phyloP scores from a whole-genome alignment of 1,284 basidiomycete genomes.

The Omphalotus olearius region DNA sequence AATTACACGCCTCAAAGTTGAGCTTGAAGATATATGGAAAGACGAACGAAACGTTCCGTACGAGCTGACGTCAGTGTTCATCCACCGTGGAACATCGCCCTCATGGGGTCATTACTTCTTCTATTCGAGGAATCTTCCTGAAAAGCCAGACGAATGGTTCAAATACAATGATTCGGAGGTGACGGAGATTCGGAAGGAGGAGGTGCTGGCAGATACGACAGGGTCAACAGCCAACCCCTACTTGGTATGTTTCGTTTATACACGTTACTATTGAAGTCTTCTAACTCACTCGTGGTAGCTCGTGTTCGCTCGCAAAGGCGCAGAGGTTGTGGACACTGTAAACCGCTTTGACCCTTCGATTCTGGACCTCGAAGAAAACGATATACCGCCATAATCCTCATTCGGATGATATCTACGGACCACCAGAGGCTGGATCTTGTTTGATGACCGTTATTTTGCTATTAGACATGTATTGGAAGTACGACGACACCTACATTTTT shows the following conservation, averaged over 20 bases:
- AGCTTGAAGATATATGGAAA: constrained; percentile 78
- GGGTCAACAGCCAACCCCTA: constrained; percentile 81
- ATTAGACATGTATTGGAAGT: too few species aligned
- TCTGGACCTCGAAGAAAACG: not conserved
- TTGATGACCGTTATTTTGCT: too few species aligned
- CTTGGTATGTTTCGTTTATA: constrained; percentile 46
- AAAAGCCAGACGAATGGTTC: constrained; percentile 81
- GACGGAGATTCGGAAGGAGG: constrained; percentile 65
- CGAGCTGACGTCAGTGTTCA: constrained; percentile 93
- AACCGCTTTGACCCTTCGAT: constrained; percentile 42
- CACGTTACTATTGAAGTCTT: not conserved
- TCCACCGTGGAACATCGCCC: constrained; percentile 85
- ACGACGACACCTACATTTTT: too few species aligned
- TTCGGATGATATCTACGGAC: too few species aligned
- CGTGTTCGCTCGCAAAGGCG: constrained; percentile 75
- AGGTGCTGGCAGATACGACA: constrained; percentile 77
- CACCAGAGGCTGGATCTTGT: too few species aligned
- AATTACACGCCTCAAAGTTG: constrained; percentile 56
- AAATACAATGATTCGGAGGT: constrained; percentile 94
- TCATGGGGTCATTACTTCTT: constrained; percentile 89
- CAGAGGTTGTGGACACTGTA: constrained; percentile 73
- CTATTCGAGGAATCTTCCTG: constrained; percentile 78
- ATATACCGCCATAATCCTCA: not conserved
- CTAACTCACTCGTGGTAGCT: constrained; percentile 40
- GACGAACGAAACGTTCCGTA: constrained; percentile 71